Percentiles rank a stretch among this genome's conserved stretches.
Evolutionary conservation across 75 land plant species (phyloP).

Genomic region (Sequoiadendron giganteum): DNA sequence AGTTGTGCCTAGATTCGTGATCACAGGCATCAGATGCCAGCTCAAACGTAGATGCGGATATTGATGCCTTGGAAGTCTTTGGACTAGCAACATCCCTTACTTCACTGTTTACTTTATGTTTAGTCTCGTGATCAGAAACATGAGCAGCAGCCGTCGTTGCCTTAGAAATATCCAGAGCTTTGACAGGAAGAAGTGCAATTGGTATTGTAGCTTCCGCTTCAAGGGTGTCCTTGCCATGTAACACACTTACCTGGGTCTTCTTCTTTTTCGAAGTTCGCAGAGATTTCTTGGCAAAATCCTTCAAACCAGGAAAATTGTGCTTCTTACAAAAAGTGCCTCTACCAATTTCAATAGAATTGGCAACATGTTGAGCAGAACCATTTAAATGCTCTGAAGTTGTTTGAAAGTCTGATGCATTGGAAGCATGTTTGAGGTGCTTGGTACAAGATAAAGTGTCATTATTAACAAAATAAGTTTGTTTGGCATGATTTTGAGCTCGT

Average conservation of each 20-base stretch:
- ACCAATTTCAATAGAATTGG: neutral
- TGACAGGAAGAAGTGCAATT: neutral
- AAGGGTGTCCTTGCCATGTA: neutral
- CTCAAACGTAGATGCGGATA: neutral
- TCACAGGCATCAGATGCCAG: neutral
- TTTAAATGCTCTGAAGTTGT: no score
- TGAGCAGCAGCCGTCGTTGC: neutral
- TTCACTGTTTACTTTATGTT: neutral
- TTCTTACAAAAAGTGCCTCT: neutral
- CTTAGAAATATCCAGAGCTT: neutral
- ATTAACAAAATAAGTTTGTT: neutral
- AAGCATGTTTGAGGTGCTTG: neutral
- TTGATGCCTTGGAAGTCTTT: neutral
- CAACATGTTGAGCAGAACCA: neutral
- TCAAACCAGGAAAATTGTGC: slow-evolving; percentile 6
- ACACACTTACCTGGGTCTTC: neutral
- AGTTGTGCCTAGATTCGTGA: neutral
- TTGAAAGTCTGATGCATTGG: neutral
- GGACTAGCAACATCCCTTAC: neutral
- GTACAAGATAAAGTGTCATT: neutral
- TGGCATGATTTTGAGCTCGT: slow-evolving; percentile 4
- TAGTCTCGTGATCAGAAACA: neutral
- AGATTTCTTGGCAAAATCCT: slow-evolving; percentile 10
- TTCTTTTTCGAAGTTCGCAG: slow-evolving; percentile 10
- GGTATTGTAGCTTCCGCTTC: neutral